Conservation (phyloP, 2,329 filamentous ascomycete genomes). For the Stachybotrys elegans region DNA sequence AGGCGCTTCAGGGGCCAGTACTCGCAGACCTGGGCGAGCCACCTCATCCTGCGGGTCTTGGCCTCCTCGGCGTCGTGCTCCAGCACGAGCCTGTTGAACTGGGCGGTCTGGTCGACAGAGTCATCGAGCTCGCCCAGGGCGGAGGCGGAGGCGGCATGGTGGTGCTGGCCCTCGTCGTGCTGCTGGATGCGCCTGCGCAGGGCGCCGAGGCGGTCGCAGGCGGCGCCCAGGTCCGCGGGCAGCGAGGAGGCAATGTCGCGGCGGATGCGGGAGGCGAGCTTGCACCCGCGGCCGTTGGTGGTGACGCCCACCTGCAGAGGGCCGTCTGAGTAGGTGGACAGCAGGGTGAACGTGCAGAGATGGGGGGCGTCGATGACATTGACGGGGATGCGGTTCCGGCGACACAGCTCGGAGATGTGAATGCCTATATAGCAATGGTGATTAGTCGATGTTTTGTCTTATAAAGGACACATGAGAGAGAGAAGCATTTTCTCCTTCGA, state of each 20-base stretch:
- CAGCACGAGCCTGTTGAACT: constrained; percentile 75
- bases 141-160: constrained; percentile 25
- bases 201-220: constrained; percentile 72
- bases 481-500: constrained; percentile 8
- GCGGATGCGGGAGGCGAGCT: constrained; percentile 82
- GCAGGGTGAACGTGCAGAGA: constrained; percentile 83
- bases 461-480: neutral
- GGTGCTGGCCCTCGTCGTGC: too few relatives aligned
- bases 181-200: constrained; percentile 68
- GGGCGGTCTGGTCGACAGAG: constrained; percentile 68
- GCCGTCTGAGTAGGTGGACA: constrained; percentile 85
- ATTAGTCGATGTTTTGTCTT: neutral
- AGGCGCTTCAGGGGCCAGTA: constrained; percentile 91
- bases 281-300: constrained; percentile 91
- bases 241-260: constrained; percentile 81
- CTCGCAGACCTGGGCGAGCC: constrained; percentile 94
- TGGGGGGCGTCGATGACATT: constrained; percentile 86
- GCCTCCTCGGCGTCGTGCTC: constrained; percentile 66
- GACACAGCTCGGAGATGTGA: constrained; percentile 71
- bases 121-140: constrained; percentile 44
- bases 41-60: constrained; percentile 79
- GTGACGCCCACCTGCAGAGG: constrained; percentile 93
- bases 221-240: constrained; percentile 67
- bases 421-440: constrained; percentile 44
- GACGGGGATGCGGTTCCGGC: constrained; percentile 76